phyloP scores from a whole-genome alignment of 352 stramenopile genomes.

The Pythium aquatile region DNA sequence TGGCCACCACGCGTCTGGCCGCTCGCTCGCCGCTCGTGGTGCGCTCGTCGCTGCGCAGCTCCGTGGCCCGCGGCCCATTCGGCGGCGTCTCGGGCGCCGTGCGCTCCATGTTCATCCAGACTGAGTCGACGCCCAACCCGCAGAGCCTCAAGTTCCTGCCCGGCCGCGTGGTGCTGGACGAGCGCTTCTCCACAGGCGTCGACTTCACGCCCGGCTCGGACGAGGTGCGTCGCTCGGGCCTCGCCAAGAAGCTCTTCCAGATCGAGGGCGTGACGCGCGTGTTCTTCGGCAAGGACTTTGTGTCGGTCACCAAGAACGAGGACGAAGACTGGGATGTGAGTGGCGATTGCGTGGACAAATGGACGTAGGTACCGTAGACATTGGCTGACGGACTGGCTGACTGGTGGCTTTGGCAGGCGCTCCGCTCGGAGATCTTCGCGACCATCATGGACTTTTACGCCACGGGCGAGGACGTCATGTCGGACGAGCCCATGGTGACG shows the following conservation, averaged over 20 bases:
- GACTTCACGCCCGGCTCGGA: slow-evolving; percentile 84
- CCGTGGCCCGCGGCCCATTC: slow-evolving; percentile 13
- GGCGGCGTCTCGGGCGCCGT: slow-evolving; percentile 33
- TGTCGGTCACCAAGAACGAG: slow-evolving; percentile 97
- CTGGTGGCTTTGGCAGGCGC: slow-evolving; percentile 33
- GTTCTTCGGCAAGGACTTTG: slow-evolving; percentile 98
- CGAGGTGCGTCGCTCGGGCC: slow-evolving; percentile 89
- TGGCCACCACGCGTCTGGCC: neutral
- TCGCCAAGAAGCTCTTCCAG: slow-evolving; percentile 96
- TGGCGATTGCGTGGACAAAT: slow-evolving; percentile 13
- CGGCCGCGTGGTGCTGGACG: slow-evolving; percentile 86
- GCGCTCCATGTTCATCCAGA: slow-evolving; percentile 98
- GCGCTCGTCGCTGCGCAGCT: neutral
- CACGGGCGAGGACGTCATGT: slow-evolving; percentile 84
- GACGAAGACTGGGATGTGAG: slow-evolving; percentile 92
- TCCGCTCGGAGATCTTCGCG: slow-evolving; percentile 93
- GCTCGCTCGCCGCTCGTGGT: slow-evolving; percentile 16
- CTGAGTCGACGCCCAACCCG: slow-evolving; percentile 97
- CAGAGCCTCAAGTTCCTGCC: slow-evolving; percentile 98
- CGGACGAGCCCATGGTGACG: slow-evolving; percentile 82
- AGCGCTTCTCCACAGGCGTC: slow-evolving; percentile 85
- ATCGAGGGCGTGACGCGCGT: slow-evolving; percentile 96
- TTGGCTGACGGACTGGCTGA: neutral
- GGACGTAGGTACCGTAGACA: neutral
- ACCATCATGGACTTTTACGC: slow-evolving; percentile 99